phyloP scores from a whole-genome alignment of 1,139 yeast genomes.

The Meyerozyma guilliermondii region DNA sequence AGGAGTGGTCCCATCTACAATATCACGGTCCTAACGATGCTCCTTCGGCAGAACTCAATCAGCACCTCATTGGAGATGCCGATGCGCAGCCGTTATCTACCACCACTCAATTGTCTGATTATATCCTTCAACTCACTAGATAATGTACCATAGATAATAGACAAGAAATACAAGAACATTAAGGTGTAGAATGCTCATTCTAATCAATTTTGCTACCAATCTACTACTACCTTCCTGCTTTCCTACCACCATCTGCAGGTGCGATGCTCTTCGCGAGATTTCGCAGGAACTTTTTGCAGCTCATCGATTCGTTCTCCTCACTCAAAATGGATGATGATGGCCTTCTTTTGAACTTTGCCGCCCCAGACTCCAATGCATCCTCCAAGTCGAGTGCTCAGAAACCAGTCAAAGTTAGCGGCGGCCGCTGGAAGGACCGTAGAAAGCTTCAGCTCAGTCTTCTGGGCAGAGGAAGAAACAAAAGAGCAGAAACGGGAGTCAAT shows the following conservation, averaged over 20 bases:
- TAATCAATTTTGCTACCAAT: background rate
- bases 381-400: slow-evolving; percentile 10
- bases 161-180: no score
- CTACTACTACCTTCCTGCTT: background rate
- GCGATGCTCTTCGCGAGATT: slow-evolving; percentile 2
- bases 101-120: background rate
- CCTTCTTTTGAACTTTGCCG: slow-evolving; percentile 58
- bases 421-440: slow-evolving; percentile 77
- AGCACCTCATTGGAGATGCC: background rate
- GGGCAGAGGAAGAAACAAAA: slow-evolving; percentile 40
- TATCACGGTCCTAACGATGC: background rate
- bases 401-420: slow-evolving; percentile 52
- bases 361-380: slow-evolving; percentile 20
- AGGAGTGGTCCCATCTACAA: slow-evolving; percentile 41
- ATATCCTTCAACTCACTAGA: background rate
- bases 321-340: slow-evolving; percentile 48
- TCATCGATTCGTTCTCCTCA: background rate
- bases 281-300: background rate
- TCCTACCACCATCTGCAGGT: background rate
- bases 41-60: background rate
- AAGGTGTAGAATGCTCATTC: no score
- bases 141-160: slow-evolving; percentile 1
- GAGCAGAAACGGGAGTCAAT: slow-evolving; percentile 35
- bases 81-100: slow-evolving; percentile 1
- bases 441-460: slow-evolving; percentile 45